A percentile compares a stretch with the other conserved stretches of the same genome.
Conservation (phyloP, 345 rosid genomes). For the Murraya paniculata region DNA sequence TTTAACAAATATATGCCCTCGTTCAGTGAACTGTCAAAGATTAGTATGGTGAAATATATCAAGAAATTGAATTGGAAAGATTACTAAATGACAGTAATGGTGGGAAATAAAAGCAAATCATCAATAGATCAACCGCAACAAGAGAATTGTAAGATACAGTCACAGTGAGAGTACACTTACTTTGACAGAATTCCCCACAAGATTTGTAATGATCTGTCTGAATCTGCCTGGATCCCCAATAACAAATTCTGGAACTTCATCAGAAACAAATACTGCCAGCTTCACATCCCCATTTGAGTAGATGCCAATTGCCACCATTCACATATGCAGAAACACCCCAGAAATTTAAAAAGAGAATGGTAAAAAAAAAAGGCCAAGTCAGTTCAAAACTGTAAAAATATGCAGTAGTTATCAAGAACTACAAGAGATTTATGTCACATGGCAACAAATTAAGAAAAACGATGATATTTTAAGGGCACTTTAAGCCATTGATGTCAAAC, state of each 20-base stretch:
- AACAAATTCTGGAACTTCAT: conserved; percentile 80
- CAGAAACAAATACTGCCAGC: conserved; percentile 92
- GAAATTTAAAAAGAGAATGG: neutral
- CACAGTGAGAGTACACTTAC: conserved; percentile 36
- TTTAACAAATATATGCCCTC: conserved; percentile 88
- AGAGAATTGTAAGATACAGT: neutral
- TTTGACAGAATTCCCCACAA: conserved; percentile 96
- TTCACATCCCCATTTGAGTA: conserved; percentile 39
- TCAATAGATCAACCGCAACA: neutral
- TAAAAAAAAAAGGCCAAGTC: neutral
- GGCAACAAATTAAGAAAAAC: conserved; percentile 4
- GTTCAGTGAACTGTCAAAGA: conserved; percentile 78
- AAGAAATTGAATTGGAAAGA: neutral
- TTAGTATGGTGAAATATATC: conserved; percentile 1
- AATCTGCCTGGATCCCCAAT: conserved; percentile 96
- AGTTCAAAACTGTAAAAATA: conserved; percentile 10
- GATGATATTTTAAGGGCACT: neutral
- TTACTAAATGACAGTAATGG: neutral
- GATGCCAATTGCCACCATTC: conserved; percentile 7
- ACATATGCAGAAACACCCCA: conserved; percentile 10
- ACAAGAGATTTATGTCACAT: neutral
- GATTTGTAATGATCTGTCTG: conserved; percentile 91
- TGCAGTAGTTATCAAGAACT: neutral
- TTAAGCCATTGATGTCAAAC: neutral
- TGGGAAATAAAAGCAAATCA: neutral